Conservation (phyloP, 768 basidiomycete genomes). For the Mycena sanguinolenta region DNA sequence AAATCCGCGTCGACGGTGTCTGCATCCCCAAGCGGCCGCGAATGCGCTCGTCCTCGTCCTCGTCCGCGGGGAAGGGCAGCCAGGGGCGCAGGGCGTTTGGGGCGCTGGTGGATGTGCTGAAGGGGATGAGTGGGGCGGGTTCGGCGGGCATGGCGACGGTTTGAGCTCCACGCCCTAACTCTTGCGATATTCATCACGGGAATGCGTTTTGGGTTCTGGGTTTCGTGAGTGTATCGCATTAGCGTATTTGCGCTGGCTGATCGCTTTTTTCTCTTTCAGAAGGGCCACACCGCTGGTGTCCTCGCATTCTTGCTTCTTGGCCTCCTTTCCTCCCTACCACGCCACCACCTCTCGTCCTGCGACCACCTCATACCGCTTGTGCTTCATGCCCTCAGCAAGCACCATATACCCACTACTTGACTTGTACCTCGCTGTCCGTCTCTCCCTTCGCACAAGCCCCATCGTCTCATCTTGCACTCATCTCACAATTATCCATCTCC, state of each 20-base stretch:
- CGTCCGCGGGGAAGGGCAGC: constrained; percentile 21
- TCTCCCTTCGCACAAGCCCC: not conserved
- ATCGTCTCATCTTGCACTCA: not conserved
- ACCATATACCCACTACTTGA: not conserved
- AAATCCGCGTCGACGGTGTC: not conserved
- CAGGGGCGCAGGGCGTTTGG: constrained; percentile 32
- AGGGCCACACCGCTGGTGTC: too few species aligned
- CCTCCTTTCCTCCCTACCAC: too few species aligned
- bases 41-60: constrained; percentile 30
- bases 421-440: not conserved
- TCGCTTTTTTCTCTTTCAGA: not conserved
- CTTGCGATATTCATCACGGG: too few species aligned
- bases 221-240: not conserved
- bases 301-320: too few species aligned
- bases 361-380: not conserved
- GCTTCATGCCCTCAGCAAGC: not conserved
- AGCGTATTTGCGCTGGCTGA: not conserved
- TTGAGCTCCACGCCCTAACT: too few species aligned
- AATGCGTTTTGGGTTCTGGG: too few species aligned
- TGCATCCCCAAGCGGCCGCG: constrained; percentile 12
- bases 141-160: not conserved
- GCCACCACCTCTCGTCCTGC: too few species aligned
- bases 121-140: constrained; percentile 26
- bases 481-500: not conserved
- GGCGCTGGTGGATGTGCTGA: constrained; percentile 35